Evolutionary conservation across 2,329 filamentous ascomycete species (phyloP), one percentile per base, ranked within the genome.

Genomic region (Alternaria infectoria): DNA sequence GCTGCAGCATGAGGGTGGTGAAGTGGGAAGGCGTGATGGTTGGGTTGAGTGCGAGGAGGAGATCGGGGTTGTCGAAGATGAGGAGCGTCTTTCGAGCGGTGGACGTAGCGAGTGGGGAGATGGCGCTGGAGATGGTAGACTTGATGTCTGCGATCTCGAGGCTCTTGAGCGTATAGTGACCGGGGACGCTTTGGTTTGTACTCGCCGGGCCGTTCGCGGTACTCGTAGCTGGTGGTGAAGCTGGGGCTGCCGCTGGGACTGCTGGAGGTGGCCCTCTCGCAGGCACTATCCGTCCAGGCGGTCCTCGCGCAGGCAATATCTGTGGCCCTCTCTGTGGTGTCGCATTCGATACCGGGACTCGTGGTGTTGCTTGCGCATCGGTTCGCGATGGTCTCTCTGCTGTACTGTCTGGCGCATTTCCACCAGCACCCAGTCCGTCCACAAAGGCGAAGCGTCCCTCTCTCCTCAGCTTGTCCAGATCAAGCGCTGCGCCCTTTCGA

Each of bases 371-470:
- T 12, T 61, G 65, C n/a, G 46, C 11, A 49, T 47, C 49, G 17
- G 47, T 32, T 57, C 57, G 55, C 17, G 40, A 46, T 8, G 51
- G 26, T 30, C 45, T 54, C 7, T n/a, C 25, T n/a, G 45, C 30
- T 50, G 55, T 47, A 9, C 59, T 32, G 13, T 21, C 25, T 10
- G 23, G 25, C 43, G 30, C 50, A 28, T 46, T 47, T 61, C 69
- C 72, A 69, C 88, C 91, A 25, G 92, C 75, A 25, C 84, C 84
- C 61, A 96, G 81, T 19, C 92, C 92, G 79, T 97, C 93, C 30
- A 97, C 85, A 70, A 93, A 95, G 46, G 83, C 81, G 71, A 97
- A 90, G 55, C 85, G 86, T 30, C 86, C 86, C 64, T 86, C 86
- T 36, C 83, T 83, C 57, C 81, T 79, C 5, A 90, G 78, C 6